Conservation (phyloP, 2,329 filamentous ascomycete genomes). For the Monosporascus sp. region DNA sequence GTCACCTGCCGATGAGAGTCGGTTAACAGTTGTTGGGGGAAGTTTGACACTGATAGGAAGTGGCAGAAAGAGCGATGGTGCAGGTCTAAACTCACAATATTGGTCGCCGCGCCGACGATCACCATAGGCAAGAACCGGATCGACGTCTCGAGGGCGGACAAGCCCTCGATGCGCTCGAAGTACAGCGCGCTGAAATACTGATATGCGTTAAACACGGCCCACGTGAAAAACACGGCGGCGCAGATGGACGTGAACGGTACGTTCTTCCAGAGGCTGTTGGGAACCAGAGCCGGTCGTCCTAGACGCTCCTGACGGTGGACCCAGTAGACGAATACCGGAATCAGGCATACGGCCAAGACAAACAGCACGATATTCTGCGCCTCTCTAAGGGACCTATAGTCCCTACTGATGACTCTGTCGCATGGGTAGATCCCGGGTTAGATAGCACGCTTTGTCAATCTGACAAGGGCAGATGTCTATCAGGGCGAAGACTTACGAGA, state of each 20-base stretch:
- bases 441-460: background rate
- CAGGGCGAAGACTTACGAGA: slow-evolving; percentile 28
- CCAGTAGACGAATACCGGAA: slow-evolving; percentile 51
- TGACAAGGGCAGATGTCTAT: background rate
- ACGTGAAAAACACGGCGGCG: slow-evolving; percentile 41
- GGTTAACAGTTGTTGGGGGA: background rate
- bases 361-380: slow-evolving; percentile 40
- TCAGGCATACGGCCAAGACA: slow-evolving; percentile 33
- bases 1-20: background rate
- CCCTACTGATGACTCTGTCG: background rate
- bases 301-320: slow-evolving; percentile 43
- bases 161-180: slow-evolving; percentile 43
- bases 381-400: slow-evolving; percentile 24
- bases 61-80: slow-evolving; percentile 32
- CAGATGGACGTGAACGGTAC: slow-evolving; percentile 51
- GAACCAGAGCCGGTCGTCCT: slow-evolving; percentile 50
- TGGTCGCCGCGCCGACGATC: slow-evolving; percentile 40
- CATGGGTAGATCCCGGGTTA: background rate
- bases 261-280: slow-evolving; percentile 55
- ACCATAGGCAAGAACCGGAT: slow-evolving; percentile 43
- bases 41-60: no score
- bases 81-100: slow-evolving; percentile 33
- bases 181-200: slow-evolving; percentile 45
- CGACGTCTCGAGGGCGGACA: slow-evolving; percentile 41
- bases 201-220: slow-evolving; percentile 40